phyloP scores from a whole-genome alignment of 495 filamentous ascomycete species.

The Aspergillus diversus region DNA sequence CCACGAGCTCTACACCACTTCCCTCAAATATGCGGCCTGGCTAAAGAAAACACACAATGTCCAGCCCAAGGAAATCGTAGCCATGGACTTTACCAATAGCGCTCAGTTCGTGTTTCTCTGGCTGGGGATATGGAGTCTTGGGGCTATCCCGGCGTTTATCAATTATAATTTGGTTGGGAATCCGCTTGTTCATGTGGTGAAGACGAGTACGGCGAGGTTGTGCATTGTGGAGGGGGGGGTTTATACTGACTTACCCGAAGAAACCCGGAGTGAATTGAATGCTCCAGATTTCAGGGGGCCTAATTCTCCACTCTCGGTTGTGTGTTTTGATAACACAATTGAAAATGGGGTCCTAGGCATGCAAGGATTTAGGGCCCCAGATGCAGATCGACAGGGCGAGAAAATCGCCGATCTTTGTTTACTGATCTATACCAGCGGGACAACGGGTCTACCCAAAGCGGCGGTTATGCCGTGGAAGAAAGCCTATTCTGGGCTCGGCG shows the following conservation, averaged over 20 bases:
- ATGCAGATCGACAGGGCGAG: neutral
- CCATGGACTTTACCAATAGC: slow-evolving; percentile 5
- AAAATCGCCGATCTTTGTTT: neutral
- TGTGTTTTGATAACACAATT: neutral
- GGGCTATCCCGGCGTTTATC: slow-evolving; percentile 4
- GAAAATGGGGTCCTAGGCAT: neutral
- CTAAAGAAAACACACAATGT: neutral
- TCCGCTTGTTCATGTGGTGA: slow-evolving; percentile 1
- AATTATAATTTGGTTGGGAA: slow-evolving; percentile 2
- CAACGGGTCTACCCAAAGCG: slow-evolving; percentile 11
- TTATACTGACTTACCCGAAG: neutral
- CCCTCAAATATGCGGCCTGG: slow-evolving; percentile 1
- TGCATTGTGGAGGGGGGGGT: neutral
- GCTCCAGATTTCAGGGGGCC: neutral
- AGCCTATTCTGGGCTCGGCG: neutral
- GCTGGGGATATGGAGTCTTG: slow-evolving; percentile 3
- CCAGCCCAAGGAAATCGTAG: neutral
- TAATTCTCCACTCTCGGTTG: neutral
- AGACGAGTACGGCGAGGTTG: neutral
- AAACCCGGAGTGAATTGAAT: neutral
- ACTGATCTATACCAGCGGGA: slow-evolving; percentile 11
- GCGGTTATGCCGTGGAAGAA: slow-evolving; percentile 5
- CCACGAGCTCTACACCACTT: neutral
- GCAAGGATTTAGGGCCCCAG: neutral
- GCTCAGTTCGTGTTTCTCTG: neutral